Conservation (phyloP, 2,329 filamentous ascomycete species). For the Phoma sp. region DNA sequence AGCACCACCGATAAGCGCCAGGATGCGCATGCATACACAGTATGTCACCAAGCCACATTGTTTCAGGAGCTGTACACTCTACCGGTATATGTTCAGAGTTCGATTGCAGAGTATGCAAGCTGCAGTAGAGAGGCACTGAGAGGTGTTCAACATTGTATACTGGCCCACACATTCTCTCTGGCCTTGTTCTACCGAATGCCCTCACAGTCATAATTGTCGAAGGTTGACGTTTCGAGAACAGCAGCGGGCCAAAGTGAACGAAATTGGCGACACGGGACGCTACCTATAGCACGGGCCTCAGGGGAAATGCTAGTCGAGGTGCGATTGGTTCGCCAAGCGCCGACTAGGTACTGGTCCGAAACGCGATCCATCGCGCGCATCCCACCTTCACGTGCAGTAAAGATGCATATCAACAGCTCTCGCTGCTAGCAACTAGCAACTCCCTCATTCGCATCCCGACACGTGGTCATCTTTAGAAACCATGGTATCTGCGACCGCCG, state of each 20-base stretch:
- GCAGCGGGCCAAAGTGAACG: not conserved
- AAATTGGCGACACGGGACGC: not conserved
- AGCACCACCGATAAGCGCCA: not conserved
- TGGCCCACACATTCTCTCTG: no score
- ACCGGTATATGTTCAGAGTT: no score
- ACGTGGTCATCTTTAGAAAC: no score
- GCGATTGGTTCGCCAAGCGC: slow-evolving; percentile 18
- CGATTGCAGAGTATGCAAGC: no score
- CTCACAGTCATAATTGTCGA: no score
- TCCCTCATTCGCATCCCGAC: not conserved
- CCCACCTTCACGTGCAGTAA: slow-evolving; percentile 1
- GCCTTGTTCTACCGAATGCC: no score
- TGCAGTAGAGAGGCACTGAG: no score
- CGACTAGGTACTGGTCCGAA: slow-evolving; percentile 1
- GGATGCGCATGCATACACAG: not conserved
- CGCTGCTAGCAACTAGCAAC: not conserved
- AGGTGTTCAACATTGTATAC: no score
- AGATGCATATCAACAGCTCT: not conserved
- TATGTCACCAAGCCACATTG: not conserved
- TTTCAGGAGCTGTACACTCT: not conserved
- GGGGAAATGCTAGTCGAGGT: not conserved
- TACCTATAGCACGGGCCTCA: slow-evolving; percentile 2
- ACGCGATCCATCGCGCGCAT: slow-evolving; percentile 3
- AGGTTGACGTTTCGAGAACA: not conserved
- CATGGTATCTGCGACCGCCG: slow-evolving; percentile 27